phyloP scores from a whole-genome alignment of 1,284 basidiomycete genomes.

The Ceratobasidium sp. region DNA sequence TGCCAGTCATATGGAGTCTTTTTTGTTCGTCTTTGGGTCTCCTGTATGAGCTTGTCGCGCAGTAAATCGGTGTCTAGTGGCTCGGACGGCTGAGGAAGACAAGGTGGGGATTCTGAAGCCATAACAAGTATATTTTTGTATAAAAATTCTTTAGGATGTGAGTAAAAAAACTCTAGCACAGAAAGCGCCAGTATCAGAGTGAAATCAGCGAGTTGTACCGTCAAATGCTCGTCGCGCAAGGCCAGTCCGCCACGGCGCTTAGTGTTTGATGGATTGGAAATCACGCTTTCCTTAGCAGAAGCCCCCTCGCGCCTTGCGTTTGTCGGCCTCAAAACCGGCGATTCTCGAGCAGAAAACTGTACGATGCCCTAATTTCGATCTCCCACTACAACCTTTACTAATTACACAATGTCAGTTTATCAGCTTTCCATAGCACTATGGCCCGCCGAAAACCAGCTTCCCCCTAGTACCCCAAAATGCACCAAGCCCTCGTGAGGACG shows the following conservation, averaged over 20 bases:
- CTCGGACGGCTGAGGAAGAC: not conserved
- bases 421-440: not conserved
- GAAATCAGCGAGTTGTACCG: not conserved
- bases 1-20: not conserved
- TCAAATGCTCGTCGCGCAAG: not conserved
- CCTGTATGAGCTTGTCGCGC: not conserved
- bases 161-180: too few species aligned
- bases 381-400: not conserved
- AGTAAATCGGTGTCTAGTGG: not conserved
- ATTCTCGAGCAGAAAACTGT: too few species aligned
- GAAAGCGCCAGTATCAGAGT: not conserved
- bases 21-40: not conserved
- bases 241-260: conserved; percentile 12
- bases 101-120: not conserved
- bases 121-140: not conserved
- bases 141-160: too few species aligned
- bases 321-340: not conserved
- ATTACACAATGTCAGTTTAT: not conserved
- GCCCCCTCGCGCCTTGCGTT: not conserved
- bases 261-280: conserved; percentile 20
- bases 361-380: too few species aligned
- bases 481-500: not conserved
- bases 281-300: not conserved
- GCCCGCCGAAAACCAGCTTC: not conserved
- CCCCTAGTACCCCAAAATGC: not conserved